These are phyloP conservation scores for Arachis stenosperma DNA, from an alignment of 306 rosid species.

Conservation along the genomic window DNA sequence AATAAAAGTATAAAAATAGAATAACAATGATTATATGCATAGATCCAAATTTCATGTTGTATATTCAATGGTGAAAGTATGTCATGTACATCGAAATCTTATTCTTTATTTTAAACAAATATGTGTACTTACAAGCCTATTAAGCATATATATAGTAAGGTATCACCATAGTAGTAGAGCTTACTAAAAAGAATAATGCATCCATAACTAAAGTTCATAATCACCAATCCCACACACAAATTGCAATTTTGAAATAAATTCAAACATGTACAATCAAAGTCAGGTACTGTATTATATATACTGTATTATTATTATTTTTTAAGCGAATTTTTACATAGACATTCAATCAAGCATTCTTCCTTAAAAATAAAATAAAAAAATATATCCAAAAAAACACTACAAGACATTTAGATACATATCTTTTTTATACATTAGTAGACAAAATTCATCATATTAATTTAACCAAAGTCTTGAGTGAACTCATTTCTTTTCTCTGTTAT, in stretches of 20 bases:
- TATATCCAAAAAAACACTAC: neutral
- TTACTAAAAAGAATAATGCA: neutral
- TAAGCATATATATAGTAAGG: no score
- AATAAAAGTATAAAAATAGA: neutral
- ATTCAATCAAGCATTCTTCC: neutral
- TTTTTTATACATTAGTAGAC: no score
- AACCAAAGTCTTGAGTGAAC: neutral
- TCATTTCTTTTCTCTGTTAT: neutral
- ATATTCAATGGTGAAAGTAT: neutral
- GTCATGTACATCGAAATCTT: no score
- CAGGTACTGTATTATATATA: neutral
- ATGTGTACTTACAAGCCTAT: no score
- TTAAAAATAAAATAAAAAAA: no score
- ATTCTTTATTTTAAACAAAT: no score
- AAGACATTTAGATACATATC: neutral
- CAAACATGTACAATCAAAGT: neutral
- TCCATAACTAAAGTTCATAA: neutral
- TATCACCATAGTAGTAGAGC: neutral
- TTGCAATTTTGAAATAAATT: neutral
- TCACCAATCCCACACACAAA: neutral
- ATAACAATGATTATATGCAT: neutral
- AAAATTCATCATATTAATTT: no score
- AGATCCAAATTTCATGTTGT: conserved; percentile 1
- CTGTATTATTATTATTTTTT: no score
- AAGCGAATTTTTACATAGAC: no score